Conservation (phyloP, 1,284 basidiomycete genomes). For the Ceratobasidium sp. region DNA sequence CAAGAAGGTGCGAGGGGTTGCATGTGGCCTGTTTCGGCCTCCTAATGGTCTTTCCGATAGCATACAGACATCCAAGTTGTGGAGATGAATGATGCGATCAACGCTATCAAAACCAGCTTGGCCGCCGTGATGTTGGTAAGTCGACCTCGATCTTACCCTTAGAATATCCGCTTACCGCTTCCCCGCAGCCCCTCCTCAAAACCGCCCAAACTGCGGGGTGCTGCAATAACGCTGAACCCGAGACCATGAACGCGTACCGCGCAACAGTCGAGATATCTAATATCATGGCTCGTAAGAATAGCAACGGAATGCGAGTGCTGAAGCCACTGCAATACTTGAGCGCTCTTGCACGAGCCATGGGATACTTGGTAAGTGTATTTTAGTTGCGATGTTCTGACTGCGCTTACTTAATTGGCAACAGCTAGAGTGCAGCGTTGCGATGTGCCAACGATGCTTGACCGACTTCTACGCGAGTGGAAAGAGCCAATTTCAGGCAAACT, state of each 20-base stretch:
- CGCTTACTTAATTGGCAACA: conserved; percentile 51
- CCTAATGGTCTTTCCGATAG: not conserved
- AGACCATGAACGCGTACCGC: conserved; percentile 38
- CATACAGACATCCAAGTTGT: conserved; percentile 41
- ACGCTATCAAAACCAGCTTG: conserved; percentile 56
- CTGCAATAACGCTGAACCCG: conserved; percentile 37
- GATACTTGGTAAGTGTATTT: conserved; percentile 67
- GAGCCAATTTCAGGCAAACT: conserved; percentile 48
- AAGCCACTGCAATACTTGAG: conserved; percentile 57
- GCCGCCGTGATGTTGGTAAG: conserved; percentile 75
- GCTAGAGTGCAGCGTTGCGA: conserved; percentile 82
- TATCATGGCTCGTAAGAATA: conserved; percentile 40
- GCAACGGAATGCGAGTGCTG: conserved; percentile 15
- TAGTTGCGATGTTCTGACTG: not conserved
- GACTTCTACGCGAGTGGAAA: conserved; percentile 52
- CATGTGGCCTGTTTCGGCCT: not conserved
- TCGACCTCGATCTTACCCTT: conserved; percentile 21
- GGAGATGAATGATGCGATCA: conserved; percentile 40
- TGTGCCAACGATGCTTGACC: conserved; percentile 71
- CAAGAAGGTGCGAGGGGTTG: conserved; percentile 69
- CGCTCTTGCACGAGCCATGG: conserved; percentile 76
- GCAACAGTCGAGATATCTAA: conserved; percentile 21
- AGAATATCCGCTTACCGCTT: conserved; percentile 28
- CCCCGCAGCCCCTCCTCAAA: conserved; percentile 48
- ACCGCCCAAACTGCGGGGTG: conserved; percentile 46